Evolutionary conservation across 2,329 filamentous ascomycete genomes (phyloP).

Genomic region (Fusarium sp.): DNA sequence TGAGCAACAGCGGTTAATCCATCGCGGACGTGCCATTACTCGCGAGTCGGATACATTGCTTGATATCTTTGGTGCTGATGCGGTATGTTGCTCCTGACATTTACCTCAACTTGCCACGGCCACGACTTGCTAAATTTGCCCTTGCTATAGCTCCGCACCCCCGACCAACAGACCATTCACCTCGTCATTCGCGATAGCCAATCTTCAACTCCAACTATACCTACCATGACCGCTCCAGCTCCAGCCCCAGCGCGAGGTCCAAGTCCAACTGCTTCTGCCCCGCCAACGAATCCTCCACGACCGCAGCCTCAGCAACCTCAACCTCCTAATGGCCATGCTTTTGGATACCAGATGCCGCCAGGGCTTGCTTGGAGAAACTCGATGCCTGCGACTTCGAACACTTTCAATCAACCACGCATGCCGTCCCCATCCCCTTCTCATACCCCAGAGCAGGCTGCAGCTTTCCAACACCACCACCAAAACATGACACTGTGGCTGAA

Average conservation of each 20-base stretch:
- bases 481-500: conserved; percentile 57
- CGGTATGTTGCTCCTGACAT: conserved; percentile 48
- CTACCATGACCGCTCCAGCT: conserved; percentile 30
- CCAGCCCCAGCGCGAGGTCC: conserved; percentile 38
- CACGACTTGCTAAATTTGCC: conserved; percentile 36
- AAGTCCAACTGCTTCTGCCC: conserved; percentile 41
- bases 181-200: conserved; percentile 58
- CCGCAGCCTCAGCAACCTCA: conserved; percentile 34
- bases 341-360: conserved; percentile 45
- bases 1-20: conserved; percentile 67
- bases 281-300: conserved; percentile 38
- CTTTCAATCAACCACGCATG: conserved; percentile 45
- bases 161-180: conserved; percentile 62
- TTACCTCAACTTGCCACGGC: conserved; percentile 1
- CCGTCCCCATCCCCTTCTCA: conserved; percentile 47
- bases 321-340: conserved; percentile 30
- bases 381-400: conserved; percentile 41
- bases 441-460: conserved; percentile 45
- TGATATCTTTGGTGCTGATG: conserved; percentile 65
- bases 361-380: conserved; percentile 45
- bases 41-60: conserved; percentile 65
- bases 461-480: conserved; percentile 53
- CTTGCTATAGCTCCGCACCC: conserved; percentile 51
- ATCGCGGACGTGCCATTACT: conserved; percentile 65
- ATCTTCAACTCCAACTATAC: conserved; percentile 37